A percentile compares a stretch with the other conserved stretches of the same genome.
phyloP scores from a whole-genome alignment of 2,329 filamentous ascomycete species.

The Beauveria sp. region DNA sequence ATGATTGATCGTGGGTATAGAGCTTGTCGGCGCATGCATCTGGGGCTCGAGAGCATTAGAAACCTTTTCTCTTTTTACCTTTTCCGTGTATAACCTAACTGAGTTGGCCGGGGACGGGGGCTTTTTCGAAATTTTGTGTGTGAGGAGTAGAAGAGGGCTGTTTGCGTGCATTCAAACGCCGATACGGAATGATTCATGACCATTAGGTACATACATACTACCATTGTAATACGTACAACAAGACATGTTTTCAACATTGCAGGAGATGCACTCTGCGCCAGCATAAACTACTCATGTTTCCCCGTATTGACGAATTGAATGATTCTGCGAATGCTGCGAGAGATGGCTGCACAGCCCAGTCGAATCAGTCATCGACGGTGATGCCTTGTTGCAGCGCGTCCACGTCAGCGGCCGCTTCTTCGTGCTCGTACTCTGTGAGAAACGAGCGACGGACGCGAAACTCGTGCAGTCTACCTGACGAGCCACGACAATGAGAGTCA shows the following conservation, averaged over 20 bases:
- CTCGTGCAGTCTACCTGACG: not conserved
- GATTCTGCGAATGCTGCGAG: not conserved
- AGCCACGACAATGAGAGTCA: not conserved
- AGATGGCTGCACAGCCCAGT: not conserved
- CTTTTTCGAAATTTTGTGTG: not conserved
- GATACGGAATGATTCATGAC: constrained; percentile 8
- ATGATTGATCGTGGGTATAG: not conserved
- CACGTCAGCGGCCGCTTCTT: no score
- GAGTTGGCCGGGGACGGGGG: not conserved
- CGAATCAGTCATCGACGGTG: not conserved
- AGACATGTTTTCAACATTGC: not conserved
- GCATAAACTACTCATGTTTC: not conserved
- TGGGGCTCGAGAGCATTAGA: not conserved
- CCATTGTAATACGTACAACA: constrained; percentile 6
- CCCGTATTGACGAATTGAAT: no score
- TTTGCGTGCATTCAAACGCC: not conserved
- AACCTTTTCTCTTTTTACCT: not conserved
- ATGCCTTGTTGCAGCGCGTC: not conserved
- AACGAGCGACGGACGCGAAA: not conserved
- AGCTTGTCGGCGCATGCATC: not conserved
- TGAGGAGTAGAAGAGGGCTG: not conserved
- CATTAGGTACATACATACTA: constrained; percentile 4
- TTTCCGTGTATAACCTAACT: not conserved
- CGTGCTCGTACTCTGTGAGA: no score
- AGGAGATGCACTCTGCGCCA: no score